A percentile compares a stretch with the other conserved stretches of the same genome.
These are phyloP conservation scores for Brassica carinata DNA, from an alignment of 345 rosid genomes.

Conservation along the genomic window DNA sequence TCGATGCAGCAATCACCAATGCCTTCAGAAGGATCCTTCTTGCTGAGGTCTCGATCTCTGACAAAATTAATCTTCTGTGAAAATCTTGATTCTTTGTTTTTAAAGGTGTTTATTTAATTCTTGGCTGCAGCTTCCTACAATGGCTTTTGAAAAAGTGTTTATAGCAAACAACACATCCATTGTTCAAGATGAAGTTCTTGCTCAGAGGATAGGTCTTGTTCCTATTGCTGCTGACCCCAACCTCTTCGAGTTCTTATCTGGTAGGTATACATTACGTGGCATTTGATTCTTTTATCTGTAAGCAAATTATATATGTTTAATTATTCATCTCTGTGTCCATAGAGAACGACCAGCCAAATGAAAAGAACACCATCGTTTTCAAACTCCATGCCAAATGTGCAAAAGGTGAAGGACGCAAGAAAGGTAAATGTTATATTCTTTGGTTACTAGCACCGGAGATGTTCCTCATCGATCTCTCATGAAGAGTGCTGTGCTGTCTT, in stretches of 20 bases:
- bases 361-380: conserved; percentile 91
- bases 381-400: conserved; percentile 78
- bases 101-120: neutral
- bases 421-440: conserved; percentile 37
- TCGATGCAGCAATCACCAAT: conserved; percentile 85
- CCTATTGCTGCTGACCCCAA: conserved; percentile 87
- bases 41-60: conserved; percentile 64
- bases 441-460: neutral
- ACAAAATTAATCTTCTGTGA: neutral
- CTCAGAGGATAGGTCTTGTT: conserved; percentile 93
- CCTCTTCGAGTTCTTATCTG: conserved; percentile 82
- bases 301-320: neutral
- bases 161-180: conserved; percentile 87
- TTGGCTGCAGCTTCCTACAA: conserved; percentile 71
- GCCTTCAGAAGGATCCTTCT: conserved; percentile 90
- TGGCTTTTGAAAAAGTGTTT: conserved; percentile 94
- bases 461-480: neutral
- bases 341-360: conserved; percentile 82
- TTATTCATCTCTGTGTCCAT: conserved; percentile 14
- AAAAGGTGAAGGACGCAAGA: conserved; percentile 40
- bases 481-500: neutral
- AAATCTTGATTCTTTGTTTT: neutral
- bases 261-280: conserved; percentile 33
- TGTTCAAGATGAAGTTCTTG: conserved; percentile 88
- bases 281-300: neutral